These are phyloP conservation scores for Cryptosporidium felis DNA, from an alignment of 169 alveolate genomes.

Conservation along the genomic window DNA sequence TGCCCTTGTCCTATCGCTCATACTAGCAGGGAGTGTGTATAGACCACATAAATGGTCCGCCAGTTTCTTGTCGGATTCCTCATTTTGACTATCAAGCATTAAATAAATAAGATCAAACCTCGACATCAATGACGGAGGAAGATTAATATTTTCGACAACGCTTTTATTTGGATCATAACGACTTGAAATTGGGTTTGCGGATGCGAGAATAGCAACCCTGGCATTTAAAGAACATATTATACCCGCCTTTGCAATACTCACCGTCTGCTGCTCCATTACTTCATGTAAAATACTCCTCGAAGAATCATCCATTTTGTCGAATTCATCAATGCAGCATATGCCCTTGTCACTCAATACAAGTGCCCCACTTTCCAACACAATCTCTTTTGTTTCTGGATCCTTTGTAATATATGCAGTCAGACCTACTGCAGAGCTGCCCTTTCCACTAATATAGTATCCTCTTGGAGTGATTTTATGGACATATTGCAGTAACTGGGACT, in stretches of 20 bases:
- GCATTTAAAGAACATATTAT: constrained; percentile 91
- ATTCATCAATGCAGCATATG: constrained; percentile 99
- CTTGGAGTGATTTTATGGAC: constrained; percentile 95
- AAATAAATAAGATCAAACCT: constrained; percentile 84
- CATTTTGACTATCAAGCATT: constrained; percentile 77
- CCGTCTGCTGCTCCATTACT: constrained; percentile 99
- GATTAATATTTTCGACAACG: constrained; percentile 96
- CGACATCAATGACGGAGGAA: constrained; percentile 96
- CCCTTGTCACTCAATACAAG: constrained; percentile 97
- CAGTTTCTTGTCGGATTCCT: constrained; percentile 76
- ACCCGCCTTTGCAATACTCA: constrained; percentile 99
- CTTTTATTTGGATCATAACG: constrained; percentile 95
- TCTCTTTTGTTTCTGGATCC: constrained; percentile 96
- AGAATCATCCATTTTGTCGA: constrained; percentile 98
- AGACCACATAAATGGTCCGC: constrained; percentile 77
- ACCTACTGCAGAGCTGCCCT: constrained; percentile 97
- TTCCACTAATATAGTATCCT: constrained; percentile 96
- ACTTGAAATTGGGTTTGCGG: constrained; percentile 96
- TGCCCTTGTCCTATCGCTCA: constrained; percentile 71
- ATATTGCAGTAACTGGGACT: constrained; percentile 96
- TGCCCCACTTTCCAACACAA: constrained; percentile 98
- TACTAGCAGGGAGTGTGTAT: constrained; percentile 56
- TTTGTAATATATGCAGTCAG: constrained; percentile 97
- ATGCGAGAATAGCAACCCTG: constrained; percentile 97
- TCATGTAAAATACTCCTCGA: constrained; percentile 97